These are phyloP conservation scores for Elongisporangium anandrum DNA, from an alignment of 352 stramenopile species.

Conservation along the genomic window DNA sequence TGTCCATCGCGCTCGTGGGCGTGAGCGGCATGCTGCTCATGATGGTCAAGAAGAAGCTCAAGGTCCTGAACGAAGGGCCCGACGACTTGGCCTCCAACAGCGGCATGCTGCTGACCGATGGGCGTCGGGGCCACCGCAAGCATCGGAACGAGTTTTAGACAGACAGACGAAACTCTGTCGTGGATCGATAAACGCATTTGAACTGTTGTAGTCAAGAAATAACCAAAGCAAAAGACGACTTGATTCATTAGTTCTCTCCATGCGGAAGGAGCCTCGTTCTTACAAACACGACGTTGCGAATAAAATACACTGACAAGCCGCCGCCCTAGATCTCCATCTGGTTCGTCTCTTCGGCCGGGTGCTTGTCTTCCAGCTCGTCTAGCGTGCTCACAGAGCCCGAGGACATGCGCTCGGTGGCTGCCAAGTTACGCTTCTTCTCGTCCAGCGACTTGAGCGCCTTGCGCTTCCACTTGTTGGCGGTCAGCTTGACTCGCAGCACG, in stretches of 20 bases:
- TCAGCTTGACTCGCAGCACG: conserved; percentile 73
- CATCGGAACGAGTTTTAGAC: background rate
- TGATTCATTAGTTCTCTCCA: background rate
- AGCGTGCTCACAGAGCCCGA: background rate
- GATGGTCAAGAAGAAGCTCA: conserved; percentile 65
- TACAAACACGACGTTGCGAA: background rate
- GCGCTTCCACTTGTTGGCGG: conserved; percentile 72
- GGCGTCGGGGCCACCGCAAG: background rate
- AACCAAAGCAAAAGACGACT: background rate
- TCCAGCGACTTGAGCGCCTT: conserved; percentile 64
- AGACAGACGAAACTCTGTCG: no score
- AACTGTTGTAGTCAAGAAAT: background rate
- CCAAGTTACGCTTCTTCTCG: conserved; percentile 19
- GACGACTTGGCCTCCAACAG: conserved; percentile 7
- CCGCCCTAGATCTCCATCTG: background rate
- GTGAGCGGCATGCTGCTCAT: conserved; percentile 62
- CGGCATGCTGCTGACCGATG: background rate
- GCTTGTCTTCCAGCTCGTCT: background rate
- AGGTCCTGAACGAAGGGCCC: conserved; percentile 33
- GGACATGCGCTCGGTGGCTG: background rate
- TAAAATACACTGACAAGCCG: background rate
- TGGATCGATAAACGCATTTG: background rate
- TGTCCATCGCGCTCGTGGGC: conserved; percentile 63
- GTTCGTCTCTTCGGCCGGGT: background rate
- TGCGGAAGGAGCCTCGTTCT: background rate